Conservation (phyloP, 495 filamentous ascomycete species). For the Penicillium atrosanguineum region DNA sequence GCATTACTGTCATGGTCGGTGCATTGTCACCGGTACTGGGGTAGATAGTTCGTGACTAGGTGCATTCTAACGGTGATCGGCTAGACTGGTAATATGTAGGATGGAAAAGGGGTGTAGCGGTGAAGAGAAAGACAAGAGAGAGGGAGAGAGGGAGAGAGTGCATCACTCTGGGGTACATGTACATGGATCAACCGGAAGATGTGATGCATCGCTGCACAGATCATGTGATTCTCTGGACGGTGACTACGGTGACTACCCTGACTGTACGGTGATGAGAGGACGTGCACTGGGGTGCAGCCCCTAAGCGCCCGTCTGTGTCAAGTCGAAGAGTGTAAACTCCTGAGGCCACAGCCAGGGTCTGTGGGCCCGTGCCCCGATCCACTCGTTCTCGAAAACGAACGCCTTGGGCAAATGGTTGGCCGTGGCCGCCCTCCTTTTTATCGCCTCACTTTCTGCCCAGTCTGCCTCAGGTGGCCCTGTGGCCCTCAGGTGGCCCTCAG, state of each 20-base stretch:
- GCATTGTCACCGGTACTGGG: too few species aligned
- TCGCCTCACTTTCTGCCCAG: constrained; percentile 21
- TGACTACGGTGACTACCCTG: neutral
- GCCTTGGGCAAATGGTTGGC: constrained; percentile 12
- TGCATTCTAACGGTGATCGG: neutral
- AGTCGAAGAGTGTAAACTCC: neutral
- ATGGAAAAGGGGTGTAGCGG: constrained; percentile 4
- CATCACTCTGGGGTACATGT: constrained; percentile 13
- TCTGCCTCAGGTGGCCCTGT: neutral
- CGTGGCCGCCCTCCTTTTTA: constrained; percentile 6
- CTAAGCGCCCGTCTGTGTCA: constrained; percentile 3
- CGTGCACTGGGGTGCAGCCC: neutral
- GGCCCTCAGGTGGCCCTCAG: too few species aligned
- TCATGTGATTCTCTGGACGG: constrained; percentile 16
- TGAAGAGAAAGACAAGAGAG: constrained; percentile 1
- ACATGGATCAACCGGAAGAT: neutral
- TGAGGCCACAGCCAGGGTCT: constrained; percentile 5
- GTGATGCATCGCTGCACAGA: constrained; percentile 6
- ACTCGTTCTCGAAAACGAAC: constrained; percentile 23
- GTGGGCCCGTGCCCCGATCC: constrained; percentile 16
- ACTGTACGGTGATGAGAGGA: neutral
- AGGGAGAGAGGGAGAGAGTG: constrained; percentile 7
- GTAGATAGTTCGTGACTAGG: neutral
- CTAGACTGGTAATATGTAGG: constrained; percentile 2
- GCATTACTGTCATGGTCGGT: neutral